Conservation (phyloP, 2,329 filamentous ascomycete species). For the Aciculosporium take region DNA sequence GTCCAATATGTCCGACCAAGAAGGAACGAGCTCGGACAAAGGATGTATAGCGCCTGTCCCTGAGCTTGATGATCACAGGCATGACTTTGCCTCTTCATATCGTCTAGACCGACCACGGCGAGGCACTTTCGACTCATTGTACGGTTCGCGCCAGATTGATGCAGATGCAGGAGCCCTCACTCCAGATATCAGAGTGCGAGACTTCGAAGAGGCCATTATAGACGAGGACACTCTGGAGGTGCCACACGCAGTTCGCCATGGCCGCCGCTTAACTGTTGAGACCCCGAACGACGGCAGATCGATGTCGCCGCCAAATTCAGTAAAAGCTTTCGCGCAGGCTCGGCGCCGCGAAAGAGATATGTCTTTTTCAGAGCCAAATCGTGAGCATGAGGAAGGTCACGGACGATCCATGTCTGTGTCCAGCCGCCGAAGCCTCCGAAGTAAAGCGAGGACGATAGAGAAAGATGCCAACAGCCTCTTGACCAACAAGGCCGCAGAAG, state of each 20-base stretch:
- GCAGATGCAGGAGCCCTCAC: slow-evolving; percentile 17
- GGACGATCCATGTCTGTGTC: slow-evolving; percentile 57
- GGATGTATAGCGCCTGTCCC: slow-evolving; percentile 62
- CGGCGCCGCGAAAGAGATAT: slow-evolving; percentile 67
- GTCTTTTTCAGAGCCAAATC: slow-evolving; percentile 36
- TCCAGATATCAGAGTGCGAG: slow-evolving; percentile 42
- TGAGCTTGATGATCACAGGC: slow-evolving; percentile 77
- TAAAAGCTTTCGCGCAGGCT: slow-evolving; percentile 90
- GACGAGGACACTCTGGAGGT: slow-evolving; percentile 53
- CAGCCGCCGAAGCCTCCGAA: slow-evolving; percentile 46
- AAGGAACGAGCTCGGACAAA: slow-evolving; percentile 43
- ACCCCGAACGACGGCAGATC: slow-evolving; percentile 49
- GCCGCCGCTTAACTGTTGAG: slow-evolving; percentile 42
- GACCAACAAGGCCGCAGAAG: slow-evolving; percentile 59
- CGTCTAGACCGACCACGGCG: slow-evolving; percentile 47
- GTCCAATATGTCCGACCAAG: slow-evolving; percentile 49
- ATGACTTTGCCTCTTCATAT: slow-evolving; percentile 47
- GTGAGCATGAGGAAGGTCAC: slow-evolving; percentile 33
- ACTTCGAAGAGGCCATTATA: slow-evolving; percentile 75
- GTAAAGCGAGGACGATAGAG: slow-evolving; percentile 44
- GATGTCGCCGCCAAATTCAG: slow-evolving; percentile 83
- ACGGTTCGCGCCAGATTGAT: slow-evolving; percentile 35
- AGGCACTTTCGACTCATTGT: slow-evolving; percentile 60
- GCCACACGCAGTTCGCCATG: slow-evolving; percentile 29
- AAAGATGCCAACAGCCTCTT: slow-evolving; percentile 47